Conservation (phyloP, 2,329 filamentous ascomycete species). For the Alternaria consortialis region DNA sequence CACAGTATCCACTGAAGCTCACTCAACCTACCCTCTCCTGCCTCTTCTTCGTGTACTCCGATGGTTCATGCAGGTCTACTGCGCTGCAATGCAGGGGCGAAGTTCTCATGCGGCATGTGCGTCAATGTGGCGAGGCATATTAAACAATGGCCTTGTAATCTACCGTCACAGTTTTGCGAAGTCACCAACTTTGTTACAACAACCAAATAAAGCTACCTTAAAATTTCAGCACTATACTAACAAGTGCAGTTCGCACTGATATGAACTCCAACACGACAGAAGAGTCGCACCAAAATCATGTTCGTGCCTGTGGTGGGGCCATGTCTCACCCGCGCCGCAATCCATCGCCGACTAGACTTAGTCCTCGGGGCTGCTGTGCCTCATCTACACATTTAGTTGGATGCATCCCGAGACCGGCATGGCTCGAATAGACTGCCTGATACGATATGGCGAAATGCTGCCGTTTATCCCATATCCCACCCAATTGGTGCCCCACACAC, state of each 20-base stretch:
- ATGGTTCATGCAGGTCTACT: not conserved
- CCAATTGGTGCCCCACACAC: not conserved
- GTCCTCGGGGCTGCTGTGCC: not conserved
- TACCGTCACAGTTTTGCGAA: not conserved
- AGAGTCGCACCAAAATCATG: not conserved
- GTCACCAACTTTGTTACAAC: not conserved
- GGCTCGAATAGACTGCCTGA: not conserved
- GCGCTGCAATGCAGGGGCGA: not conserved
- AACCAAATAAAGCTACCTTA: no score
- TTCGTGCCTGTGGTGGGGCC: not conserved
- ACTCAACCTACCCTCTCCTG: not conserved
- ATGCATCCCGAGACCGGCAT: not conserved
- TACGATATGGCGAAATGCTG: not conserved
- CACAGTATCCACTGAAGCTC: not conserved
- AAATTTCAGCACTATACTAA: fast-evolving
- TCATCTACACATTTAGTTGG: not conserved
- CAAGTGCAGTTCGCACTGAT: not conserved
- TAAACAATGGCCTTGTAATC: not conserved
- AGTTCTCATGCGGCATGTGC: not conserved
- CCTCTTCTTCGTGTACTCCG: not conserved
- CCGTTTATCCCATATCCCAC: not conserved
- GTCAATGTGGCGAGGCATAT: not conserved
- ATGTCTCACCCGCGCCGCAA: constrained; percentile 7
- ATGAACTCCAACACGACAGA: not conserved
- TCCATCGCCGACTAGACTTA: not conserved